Base-by-base conservation (phyloP, 2,329 filamentous ascomycete species). In the Trichoderma atroviride region DNA sequence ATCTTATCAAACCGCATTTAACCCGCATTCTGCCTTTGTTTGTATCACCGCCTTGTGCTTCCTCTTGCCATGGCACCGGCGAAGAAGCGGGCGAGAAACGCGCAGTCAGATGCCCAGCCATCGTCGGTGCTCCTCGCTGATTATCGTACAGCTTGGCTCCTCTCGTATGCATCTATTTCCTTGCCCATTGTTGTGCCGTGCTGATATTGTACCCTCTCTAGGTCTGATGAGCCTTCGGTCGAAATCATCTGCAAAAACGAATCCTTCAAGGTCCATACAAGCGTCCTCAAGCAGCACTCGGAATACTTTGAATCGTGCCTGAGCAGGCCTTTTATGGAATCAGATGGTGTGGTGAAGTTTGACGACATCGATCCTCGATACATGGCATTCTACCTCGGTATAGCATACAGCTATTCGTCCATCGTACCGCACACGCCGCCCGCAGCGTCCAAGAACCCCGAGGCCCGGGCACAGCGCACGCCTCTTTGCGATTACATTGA, bases 391-490 rank as follows among this genome's bases (percentile, higher is more conserved):
- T 80, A 79, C 50, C 74, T 80, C 13, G 78, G 79, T 31, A 71
- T 80, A 11, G 77, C 78, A 10, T 79, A 79, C 63, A 78, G 76
- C 35, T 76, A 77, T 66, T 78, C 76, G 4, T 76, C 75, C n/a
- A 75, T 80, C 33, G 73, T 78, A 1, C 77, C 77, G 6, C 75
- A 78, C 64, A 58, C 72, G 2, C 63, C 73, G 5, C 78, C 77
- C 11, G 59, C 70, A 1, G 73, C 74, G 2, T 59, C 73, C 2
- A 55, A 70, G 11, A 74, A 71, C 64, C 78, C 78, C 1, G 74
- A 79, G 70, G 70, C 74, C 14, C 69, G 69, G 19, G 71, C 69
- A 2, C 70, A 72, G n/a, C 73, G 73, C 56, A 76, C 77, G 11
- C 72, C 76, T 6, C 72, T 80, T 27, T 69, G 74, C 16, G 79